Evolutionary conservation across 345 rosid species (phyloP).

Genomic region (Garcia nutans): DNA sequence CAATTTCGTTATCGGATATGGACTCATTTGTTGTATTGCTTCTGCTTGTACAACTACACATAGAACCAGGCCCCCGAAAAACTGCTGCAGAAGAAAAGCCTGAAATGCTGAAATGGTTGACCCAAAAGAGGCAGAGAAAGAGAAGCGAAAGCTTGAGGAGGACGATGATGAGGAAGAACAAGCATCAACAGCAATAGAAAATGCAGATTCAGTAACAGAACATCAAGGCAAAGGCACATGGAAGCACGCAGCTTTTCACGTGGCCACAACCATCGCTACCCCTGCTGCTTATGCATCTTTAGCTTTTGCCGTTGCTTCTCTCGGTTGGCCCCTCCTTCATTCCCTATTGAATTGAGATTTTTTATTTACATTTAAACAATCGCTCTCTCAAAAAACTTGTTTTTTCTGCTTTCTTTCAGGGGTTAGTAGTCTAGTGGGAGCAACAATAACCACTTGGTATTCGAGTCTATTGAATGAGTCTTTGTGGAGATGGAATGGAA

Average conservation of each 20-base stretch:
- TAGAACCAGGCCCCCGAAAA: background rate
- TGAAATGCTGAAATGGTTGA: background rate
- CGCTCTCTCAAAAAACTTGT: background rate
- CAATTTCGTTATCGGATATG: background rate
- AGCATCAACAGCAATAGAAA: background rate
- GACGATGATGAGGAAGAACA: slow-evolving; percentile 7
- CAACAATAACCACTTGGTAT: slow-evolving; percentile 52
- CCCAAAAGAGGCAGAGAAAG: background rate
- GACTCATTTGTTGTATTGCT: background rate
- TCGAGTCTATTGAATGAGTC: slow-evolving; percentile 48
- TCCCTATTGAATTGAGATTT: no score
- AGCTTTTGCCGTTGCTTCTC: slow-evolving; percentile 59
- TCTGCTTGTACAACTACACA: background rate
- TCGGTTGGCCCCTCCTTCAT: slow-evolving; percentile 56
- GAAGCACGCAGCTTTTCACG: slow-evolving; percentile 60
- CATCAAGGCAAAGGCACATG: slow-evolving; percentile 45
- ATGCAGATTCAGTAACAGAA: slow-evolving; percentile 1
- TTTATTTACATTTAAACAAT: no score
- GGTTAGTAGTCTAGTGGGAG: slow-evolving; percentile 46
- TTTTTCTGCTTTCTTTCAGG: slow-evolving; percentile 22
- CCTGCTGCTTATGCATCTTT: slow-evolving; percentile 60
- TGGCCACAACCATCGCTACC: slow-evolving; percentile 55
- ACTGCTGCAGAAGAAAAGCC: background rate
- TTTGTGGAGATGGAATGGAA: slow-evolving; percentile 54
- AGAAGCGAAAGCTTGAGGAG: background rate